These are phyloP conservation scores for Lentinus brumalis DNA, from an alignment of 768 basidiomycete species.

Conservation along the genomic window DNA sequence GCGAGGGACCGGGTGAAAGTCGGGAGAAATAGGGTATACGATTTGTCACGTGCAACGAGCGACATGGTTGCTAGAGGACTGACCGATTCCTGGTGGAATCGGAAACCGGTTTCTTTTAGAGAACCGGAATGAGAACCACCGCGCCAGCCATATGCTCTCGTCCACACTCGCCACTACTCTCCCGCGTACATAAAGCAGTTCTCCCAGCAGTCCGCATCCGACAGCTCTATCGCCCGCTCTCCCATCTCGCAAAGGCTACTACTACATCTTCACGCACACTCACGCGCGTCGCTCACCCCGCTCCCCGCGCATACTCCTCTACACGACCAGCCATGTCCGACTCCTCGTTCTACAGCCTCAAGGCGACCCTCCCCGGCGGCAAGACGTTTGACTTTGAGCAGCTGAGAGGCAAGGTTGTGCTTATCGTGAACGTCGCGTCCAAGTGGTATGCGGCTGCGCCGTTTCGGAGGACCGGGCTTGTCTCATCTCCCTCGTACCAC, in stretches of 20 bases:
- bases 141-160: neutral
- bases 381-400: slow-evolving; percentile 63
- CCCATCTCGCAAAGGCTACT: neutral
- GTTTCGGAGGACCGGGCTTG: neutral
- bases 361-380: slow-evolving; percentile 60
- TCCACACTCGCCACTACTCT: neutral
- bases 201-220: neutral
- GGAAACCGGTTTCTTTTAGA: no score
- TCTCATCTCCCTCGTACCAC: neutral
- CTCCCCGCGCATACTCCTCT: neutral
- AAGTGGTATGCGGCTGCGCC: slow-evolving; percentile 55
- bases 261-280: neutral
- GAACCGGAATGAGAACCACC: neutral
- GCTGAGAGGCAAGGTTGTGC: slow-evolving; percentile 74
- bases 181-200: neutral
- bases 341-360: slow-evolving; percentile 64
- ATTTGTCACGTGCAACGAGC: no score
- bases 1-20: no score
- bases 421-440: slow-evolving; percentile 80
- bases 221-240: neutral
- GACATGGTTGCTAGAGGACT: no score
- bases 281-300: neutral
- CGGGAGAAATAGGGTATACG: no score
- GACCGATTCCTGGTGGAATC: no score
- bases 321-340: slow-evolving; percentile 18